Evolutionary conservation across 805 yeast species (phyloP), one percentile per base, ranked within the genome.

Genomic region (Pichia pseudocactophila): DNA sequence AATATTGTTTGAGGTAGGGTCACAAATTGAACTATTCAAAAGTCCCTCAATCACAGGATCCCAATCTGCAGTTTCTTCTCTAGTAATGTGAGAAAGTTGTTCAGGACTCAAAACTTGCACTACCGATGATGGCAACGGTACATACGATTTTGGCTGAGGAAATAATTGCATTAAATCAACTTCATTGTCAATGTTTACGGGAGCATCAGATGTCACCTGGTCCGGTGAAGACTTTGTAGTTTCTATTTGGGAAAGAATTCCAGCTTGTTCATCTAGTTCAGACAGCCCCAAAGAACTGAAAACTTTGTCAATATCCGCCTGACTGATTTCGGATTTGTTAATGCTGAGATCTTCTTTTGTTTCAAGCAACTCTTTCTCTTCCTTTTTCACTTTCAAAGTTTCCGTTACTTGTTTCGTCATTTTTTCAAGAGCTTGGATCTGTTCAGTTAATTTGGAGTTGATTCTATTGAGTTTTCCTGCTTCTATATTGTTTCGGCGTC

Each of bases 1-100:
- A 5, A 18, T 20, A 15, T 17, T 19, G 10, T 38, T 26, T 1
- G 28, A 19, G 13, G 28, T 8, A 8, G 46, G 46, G 12, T 43
- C 34, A 34, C 46, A 43, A 18, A 43, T 43, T 26, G 34, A 19
- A 4, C 58, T 54, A 2, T 47, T 45, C 15, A 56, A 41, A 7
- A 55, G 47, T 26, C 68, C 57, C 12, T 64, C 59, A 10, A 75
- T 51, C 11, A 73, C 73, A 35, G 73, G 59, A 2, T 53, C 53
- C 80, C 80, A 75, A 50, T 73, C 64, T 42, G 69, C 72, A 26
- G 60, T 51, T 17, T 63, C 59, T 38, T 61, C 55, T 17, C 64
- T 58, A 0, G 68, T 63, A 30, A 74, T 61, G 47, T 58, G 64
- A 39, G 63, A 65, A 3, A 67, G 50, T 0, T 73, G 57, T 12